A percentile compares a stretch with the other conserved stretches of the same genome.
Conservation (phyloP, 2,329 filamentous ascomycete species). For the Ophiocordyceps camponoti-floridani region DNA sequence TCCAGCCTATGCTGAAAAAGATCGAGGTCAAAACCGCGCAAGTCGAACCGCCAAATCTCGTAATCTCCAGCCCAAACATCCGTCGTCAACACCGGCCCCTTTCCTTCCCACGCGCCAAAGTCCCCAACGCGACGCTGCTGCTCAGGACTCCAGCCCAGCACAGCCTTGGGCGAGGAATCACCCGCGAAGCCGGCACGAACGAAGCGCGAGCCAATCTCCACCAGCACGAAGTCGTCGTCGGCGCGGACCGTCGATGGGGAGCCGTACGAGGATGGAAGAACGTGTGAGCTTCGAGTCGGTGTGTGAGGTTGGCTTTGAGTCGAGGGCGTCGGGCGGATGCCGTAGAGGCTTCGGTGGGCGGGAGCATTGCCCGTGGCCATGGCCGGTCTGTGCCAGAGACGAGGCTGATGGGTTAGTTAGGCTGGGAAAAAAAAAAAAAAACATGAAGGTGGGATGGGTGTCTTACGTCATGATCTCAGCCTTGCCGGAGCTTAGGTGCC, state of each 20-base stretch:
- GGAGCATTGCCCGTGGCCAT: conserved; percentile 31
- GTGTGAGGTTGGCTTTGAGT: conserved; percentile 29
- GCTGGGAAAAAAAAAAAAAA: background rate
- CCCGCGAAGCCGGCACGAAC: conserved; percentile 75
- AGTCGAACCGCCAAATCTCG: conserved; percentile 65
- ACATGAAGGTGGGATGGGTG: background rate
- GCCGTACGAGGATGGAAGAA: conserved; percentile 36
- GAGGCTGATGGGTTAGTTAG: background rate
- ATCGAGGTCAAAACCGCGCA: conserved; percentile 56
- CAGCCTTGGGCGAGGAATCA: conserved; percentile 57
- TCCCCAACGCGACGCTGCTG: conserved; percentile 65
- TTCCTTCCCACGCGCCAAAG: conserved; percentile 51
- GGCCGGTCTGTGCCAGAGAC: conserved; percentile 1
- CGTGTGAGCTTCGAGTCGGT: conserved; percentile 23
- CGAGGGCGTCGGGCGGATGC: conserved; percentile 27
- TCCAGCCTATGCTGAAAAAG: conserved; percentile 79
- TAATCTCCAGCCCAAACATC: conserved; percentile 43
- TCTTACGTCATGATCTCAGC: background rate
- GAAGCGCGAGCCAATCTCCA: conserved; percentile 68
- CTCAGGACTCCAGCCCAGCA: conserved; percentile 55
- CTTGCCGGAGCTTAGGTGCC: background rate
- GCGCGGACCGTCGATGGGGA: conserved; percentile 43
- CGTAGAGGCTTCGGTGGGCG: conserved; percentile 39
- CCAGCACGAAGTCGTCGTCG: conserved; percentile 71
- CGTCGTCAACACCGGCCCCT: conserved; percentile 20